Percentiles rank a stretch among this genome's conserved stretches.
Evolutionary conservation across 192 early-diverging fungal genomes (phyloP).

Genomic region (Coemansia sp.): DNA sequence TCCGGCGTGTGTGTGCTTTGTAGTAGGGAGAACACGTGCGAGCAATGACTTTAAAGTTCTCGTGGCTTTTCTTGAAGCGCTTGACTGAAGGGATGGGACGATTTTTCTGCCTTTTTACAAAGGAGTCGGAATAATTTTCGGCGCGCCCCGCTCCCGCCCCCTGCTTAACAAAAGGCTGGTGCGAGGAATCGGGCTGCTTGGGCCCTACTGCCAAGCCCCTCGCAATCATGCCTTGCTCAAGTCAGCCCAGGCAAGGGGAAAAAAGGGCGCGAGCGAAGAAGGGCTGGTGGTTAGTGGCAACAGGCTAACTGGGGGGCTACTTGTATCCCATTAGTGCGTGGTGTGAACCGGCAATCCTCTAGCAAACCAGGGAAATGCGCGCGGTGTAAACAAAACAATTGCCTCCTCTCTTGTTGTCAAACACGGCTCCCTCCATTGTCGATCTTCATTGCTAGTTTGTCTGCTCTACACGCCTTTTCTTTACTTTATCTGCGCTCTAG

Average conservation of each 20-base stretch:
- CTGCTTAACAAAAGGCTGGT: background rate
- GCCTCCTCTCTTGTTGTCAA: background rate
- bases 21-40: background rate
- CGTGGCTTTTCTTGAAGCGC: background rate
- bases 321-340: slow-evolving; percentile 3
- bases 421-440: background rate
- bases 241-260: background rate
- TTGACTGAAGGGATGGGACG: background rate
- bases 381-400: background rate
- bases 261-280: background rate
- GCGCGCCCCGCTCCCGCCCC: background rate
- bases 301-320: background rate
- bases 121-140: background rate
- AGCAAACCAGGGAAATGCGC: background rate
- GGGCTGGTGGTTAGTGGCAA: background rate
- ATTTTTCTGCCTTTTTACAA: background rate
- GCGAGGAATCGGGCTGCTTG: background rate
- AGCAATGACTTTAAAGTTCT: background rate
- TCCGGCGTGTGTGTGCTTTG: background rate
- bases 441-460: background rate
- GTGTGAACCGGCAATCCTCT: background rate
- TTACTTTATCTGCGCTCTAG: background rate
- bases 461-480: background rate
- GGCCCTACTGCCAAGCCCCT: background rate
- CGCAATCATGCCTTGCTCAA: background rate